These are phyloP conservation scores for Camelina hispida DNA, from an alignment of 345 rosid genomes.

Conservation along the genomic window DNA sequence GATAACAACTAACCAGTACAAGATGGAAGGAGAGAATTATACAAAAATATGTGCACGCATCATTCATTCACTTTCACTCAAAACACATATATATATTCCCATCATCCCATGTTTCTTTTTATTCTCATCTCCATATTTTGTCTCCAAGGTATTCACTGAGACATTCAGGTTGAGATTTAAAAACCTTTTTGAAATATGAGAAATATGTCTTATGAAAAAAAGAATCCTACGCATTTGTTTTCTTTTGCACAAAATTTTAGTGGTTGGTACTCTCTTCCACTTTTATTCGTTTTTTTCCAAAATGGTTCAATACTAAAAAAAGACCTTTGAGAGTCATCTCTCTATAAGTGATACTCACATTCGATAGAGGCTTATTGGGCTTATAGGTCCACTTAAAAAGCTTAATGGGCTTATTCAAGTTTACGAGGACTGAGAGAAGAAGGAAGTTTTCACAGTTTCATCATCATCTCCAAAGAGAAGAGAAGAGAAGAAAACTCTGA, in stretches of 20 bases:
- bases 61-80: slow-evolving; percentile 23
- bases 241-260: no score
- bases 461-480: slow-evolving; percentile 16
- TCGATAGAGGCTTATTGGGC: slow-evolving; percentile 1
- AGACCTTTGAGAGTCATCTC: no score
- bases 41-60: slow-evolving; percentile 15
- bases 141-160: no score
- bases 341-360: no score
- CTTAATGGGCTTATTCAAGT: slow-evolving; percentile 28
- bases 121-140: no score
- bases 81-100: slow-evolving; percentile 9
- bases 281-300: no score
- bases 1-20: slow-evolving; percentile 12
- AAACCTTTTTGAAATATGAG: no score
- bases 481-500: neutral
- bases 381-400: neutral
- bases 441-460: slow-evolving; percentile 6
- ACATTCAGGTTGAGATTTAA: neutral
- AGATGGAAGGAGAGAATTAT: neutral
- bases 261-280: no score
- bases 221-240: no score
- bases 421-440: neutral
- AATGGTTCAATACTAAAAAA: no score
- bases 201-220: no score
- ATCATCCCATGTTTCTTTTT: slow-evolving; percentile 26